Conservation (phyloP, 148 eudicot genomes). For the Chenopodium berlandieri region DNA sequence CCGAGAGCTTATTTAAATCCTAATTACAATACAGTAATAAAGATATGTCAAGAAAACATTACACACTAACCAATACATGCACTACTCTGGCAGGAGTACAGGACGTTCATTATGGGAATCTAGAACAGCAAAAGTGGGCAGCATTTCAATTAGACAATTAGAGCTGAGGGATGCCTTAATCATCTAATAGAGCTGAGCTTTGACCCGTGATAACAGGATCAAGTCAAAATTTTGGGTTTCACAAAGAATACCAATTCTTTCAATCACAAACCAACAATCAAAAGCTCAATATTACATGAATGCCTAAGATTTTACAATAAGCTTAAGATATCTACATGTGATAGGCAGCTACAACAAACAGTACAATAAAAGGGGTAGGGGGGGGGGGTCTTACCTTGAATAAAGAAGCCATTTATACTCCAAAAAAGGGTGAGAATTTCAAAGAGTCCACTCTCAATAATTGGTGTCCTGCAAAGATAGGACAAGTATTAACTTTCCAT, state of each 20-base stretch:
- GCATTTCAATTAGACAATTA: neutral
- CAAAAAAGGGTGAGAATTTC: neutral
- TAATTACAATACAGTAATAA: neutral
- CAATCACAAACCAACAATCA: too few relatives aligned
- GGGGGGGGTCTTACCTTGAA: slow-evolving; percentile 37
- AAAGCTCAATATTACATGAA: neutral
- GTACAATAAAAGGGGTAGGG: neutral
- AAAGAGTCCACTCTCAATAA: neutral
- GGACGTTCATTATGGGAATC: slow-evolving; percentile 26
- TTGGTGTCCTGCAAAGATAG: neutral
- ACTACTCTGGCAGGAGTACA: slow-evolving; percentile 6
- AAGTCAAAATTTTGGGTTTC: neutral
- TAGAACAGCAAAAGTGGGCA: neutral
- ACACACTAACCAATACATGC: neutral
- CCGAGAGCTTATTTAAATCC: slow-evolving; percentile 22
- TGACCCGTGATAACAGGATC: slow-evolving; percentile 39
- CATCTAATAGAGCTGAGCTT: neutral
- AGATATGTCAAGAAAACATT: neutral
- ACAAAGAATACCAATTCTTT: neutral
- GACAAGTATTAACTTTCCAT: neutral
- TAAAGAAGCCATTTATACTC: slow-evolving; percentile 41
- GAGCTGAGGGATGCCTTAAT: neutral
- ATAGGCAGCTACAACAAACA: neutral
- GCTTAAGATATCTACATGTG: neutral
- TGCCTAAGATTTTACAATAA: neutral